phyloP scores from a whole-genome alignment of 1,139 yeast species.

The Hyphopichia khmerensis region DNA sequence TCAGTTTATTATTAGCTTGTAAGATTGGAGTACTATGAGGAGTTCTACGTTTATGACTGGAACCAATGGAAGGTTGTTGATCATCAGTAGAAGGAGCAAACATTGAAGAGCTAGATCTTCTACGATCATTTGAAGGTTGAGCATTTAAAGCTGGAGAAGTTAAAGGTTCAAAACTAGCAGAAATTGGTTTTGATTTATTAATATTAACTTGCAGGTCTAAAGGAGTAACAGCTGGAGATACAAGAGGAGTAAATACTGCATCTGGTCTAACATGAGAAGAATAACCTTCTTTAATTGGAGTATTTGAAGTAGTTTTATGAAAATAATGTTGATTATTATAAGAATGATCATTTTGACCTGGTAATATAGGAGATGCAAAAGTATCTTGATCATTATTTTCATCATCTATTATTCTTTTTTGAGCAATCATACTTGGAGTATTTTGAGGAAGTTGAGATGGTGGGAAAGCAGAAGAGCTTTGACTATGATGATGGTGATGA shows the following conservation, averaged over 20 bases:
- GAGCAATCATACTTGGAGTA: conserved; percentile 29
- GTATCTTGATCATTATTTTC: conserved; percentile 4
- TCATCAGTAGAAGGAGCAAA: conserved; percentile 27
- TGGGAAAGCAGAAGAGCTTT: conserved; percentile 37
- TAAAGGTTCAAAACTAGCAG: conserved; percentile 44
- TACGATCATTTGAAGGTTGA: conserved; percentile 27
- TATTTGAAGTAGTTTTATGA: conserved; percentile 27
- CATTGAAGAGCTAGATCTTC: conserved; percentile 36
- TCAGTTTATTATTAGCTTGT: conserved; percentile 22
- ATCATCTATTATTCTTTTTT: conserved; percentile 10
- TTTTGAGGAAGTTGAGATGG: conserved; percentile 25
- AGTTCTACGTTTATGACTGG: conserved; percentile 35
- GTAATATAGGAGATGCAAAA: conserved; percentile 41
- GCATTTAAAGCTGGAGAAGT: conserved; percentile 70
- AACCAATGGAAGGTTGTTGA: conserved; percentile 6
- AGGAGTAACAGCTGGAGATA: conserved; percentile 75
- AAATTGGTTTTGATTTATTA: conserved; percentile 26
- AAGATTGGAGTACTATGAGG: conserved; percentile 51
- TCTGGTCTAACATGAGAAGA: conserved; percentile 39
- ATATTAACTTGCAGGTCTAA: conserved; percentile 38
- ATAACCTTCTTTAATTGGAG: conserved; percentile 3
- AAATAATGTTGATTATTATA: conserved; percentile 44
- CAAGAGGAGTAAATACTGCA: conserved; percentile 67
- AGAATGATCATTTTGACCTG: conserved; percentile 44
- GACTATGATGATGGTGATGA: conserved; percentile 1